Conservation (phyloP, 2,329 filamentous ascomycete species). For the Claviceps capensis region DNA sequence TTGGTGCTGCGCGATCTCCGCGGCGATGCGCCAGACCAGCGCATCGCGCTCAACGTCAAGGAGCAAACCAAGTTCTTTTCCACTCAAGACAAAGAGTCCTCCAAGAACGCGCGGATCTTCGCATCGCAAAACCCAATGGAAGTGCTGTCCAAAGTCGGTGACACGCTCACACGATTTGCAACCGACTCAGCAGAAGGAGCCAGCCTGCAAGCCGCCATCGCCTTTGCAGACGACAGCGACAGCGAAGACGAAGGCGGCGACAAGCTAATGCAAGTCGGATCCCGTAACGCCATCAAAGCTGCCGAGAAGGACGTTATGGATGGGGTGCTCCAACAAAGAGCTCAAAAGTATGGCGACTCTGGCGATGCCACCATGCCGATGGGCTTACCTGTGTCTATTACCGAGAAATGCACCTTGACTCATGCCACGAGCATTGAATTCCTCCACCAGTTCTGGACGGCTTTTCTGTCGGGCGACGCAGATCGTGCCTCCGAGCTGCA, state of each 20-base stretch:
- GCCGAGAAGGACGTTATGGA: constrained; percentile 55
- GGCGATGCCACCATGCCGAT: constrained; percentile 36
- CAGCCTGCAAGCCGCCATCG: constrained; percentile 50
- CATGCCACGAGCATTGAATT: constrained; percentile 93
- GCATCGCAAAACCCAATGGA: constrained; percentile 55
- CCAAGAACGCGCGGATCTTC: constrained; percentile 39
- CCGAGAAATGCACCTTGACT: constrained; percentile 50
- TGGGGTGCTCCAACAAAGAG: constrained; percentile 47
- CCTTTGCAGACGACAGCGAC: constrained; percentile 56
- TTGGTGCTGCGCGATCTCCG: constrained; percentile 69
- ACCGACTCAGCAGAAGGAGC: constrained; percentile 35
- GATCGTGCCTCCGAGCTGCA: constrained; percentile 69
- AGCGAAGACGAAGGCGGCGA: constrained; percentile 44
- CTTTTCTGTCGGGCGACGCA: constrained; percentile 78
- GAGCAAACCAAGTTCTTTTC: constrained; percentile 78
- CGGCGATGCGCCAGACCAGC: constrained; percentile 57
- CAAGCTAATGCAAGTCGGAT: constrained; percentile 49
- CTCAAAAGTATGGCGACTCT: constrained; percentile 40
- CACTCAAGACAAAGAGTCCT: constrained; percentile 34
- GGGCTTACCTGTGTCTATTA: constrained; percentile 39
- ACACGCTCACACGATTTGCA: constrained; percentile 43
- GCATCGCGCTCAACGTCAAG: constrained; percentile 74
- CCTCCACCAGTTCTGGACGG: constrained; percentile 91
- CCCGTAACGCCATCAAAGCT: constrained; percentile 47
- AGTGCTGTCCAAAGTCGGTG: constrained; percentile 50